Evolutionary conservation across 2,329 filamentous ascomycete genomes (phyloP).

Genomic region (Curvularia sp.): DNA sequence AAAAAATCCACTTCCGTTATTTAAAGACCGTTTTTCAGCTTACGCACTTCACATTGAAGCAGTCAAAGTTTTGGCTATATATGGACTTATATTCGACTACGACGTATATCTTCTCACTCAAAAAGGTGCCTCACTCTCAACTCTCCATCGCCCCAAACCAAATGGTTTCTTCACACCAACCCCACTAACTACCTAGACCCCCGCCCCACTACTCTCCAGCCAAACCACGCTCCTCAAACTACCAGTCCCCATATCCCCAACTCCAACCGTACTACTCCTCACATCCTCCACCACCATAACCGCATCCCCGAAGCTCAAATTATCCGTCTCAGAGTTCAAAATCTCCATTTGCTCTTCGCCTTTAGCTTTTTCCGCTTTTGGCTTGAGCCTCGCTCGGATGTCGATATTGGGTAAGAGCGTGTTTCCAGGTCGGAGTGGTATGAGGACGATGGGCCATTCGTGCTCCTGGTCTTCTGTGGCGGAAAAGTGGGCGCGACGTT

Average conservation of each 20-base stretch:
- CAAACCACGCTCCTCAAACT: slow-evolving; percentile 37
- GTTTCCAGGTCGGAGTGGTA: slow-evolving; percentile 80
- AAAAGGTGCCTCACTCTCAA: too few relatives aligned
- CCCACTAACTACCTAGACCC: neutral
- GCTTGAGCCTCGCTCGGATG: slow-evolving; percentile 66
- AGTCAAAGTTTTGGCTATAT: too few relatives aligned
- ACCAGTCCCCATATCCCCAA: slow-evolving; percentile 38
- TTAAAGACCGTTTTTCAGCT: too few relatives aligned
- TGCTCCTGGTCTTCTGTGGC: slow-evolving; percentile 56
- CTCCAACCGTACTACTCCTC: slow-evolving; percentile 64
- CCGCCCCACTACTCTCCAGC: slow-evolving; percentile 32
- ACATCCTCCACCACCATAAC: slow-evolving; percentile 77
- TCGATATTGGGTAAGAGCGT: slow-evolving; percentile 81
- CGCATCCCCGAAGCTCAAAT: slow-evolving; percentile 77
- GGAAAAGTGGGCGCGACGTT: slow-evolving; percentile 78
- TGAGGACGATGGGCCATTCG: slow-evolving; percentile 73
- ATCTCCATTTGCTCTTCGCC: slow-evolving; percentile 26
- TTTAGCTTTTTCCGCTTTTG: slow-evolving; percentile 33
- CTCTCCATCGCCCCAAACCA: too few relatives aligned
- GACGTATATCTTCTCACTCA: too few relatives aligned
- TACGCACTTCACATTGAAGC: too few relatives aligned
- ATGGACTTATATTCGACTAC: too few relatives aligned
- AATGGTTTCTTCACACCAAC: neutral
- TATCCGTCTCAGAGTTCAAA: slow-evolving; percentile 77
- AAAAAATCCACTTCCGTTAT: too few relatives aligned